Percentiles rank a stretch among this genome's conserved stretches.
Evolutionary conservation across 345 rosid genomes (phyloP).

Genomic region (Eucalyptus globulus): DNA sequence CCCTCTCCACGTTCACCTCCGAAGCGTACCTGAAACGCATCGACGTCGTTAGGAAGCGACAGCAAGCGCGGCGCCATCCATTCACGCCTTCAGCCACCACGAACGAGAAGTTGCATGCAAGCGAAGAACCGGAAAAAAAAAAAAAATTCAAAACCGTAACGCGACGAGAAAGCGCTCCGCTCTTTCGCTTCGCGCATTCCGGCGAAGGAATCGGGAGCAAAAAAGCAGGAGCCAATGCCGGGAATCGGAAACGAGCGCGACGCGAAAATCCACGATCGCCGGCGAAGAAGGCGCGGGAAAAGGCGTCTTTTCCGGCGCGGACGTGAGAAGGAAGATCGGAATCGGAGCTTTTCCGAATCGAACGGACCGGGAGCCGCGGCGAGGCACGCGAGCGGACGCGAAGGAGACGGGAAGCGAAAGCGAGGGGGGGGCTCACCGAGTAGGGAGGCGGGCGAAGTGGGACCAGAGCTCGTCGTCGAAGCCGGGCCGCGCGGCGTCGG

Average conservation of each 20-base stretch:
- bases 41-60: background rate
- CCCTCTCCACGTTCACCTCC: conserved; percentile 96
- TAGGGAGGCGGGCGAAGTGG: conserved; percentile 86
- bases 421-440: conserved; percentile 23
- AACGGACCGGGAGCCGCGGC: background rate
- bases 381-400: background rate
- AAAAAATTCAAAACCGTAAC: background rate
- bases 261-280: background rate
- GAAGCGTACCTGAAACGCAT: conserved; percentile 57
- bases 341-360: background rate
- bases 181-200: background rate
- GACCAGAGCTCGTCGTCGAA: conserved; percentile 85
- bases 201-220: background rate
- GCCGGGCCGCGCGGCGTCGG: conserved; percentile 43
- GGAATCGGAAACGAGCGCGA: background rate
- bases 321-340: background rate
- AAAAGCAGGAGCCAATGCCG: too few species aligned
- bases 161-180: background rate
- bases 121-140: background rate
- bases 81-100: background rate
- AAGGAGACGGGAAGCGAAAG: background rate
- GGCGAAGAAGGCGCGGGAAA: background rate
- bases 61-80: background rate
- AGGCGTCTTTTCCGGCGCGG: background rate
- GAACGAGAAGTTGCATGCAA: background rate